Evolutionary conservation across 176 grass and related monocot genomes (phyloP).

Genomic region (Triticum urartu): DNA sequence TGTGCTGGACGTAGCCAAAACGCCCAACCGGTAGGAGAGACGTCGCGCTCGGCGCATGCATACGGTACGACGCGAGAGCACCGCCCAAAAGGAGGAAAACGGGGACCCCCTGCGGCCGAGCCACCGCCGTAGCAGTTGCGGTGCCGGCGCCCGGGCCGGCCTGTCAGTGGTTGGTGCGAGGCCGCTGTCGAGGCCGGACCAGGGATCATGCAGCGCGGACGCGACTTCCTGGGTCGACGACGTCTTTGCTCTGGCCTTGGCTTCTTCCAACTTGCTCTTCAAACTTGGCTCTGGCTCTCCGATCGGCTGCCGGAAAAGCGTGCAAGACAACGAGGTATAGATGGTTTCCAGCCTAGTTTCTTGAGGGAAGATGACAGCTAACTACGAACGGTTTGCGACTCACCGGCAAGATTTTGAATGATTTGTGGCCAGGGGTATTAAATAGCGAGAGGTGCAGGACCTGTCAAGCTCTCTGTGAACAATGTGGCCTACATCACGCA

Average conservation of each 20-base stretch:
- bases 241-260: too few relatives aligned
- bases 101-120: background rate
- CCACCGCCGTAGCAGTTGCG: background rate
- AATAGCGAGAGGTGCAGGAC: background rate
- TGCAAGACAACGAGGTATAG: background rate
- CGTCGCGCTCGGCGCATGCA: background rate
- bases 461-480: background rate
- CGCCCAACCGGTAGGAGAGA: constrained; percentile 12
- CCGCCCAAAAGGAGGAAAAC: too few relatives aligned
- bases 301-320: background rate
- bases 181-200: constrained; percentile 26
- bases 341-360: constrained; percentile 5
- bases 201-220: background rate
- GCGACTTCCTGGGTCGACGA: background rate
- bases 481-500: background rate
- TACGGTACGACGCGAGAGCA: background rate
- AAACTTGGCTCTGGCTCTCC: background rate
- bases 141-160: background rate
- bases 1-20: background rate
- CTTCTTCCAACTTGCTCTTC: background rate
- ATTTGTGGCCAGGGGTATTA: background rate
- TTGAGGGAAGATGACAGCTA: background rate
- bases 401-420: background rate
- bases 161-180: constrained; percentile 30
- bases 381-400: background rate